Base-by-base conservation (phyloP, 1,284 basidiomycete genomes). In the Paramarasmius palmivorus region DNA sequence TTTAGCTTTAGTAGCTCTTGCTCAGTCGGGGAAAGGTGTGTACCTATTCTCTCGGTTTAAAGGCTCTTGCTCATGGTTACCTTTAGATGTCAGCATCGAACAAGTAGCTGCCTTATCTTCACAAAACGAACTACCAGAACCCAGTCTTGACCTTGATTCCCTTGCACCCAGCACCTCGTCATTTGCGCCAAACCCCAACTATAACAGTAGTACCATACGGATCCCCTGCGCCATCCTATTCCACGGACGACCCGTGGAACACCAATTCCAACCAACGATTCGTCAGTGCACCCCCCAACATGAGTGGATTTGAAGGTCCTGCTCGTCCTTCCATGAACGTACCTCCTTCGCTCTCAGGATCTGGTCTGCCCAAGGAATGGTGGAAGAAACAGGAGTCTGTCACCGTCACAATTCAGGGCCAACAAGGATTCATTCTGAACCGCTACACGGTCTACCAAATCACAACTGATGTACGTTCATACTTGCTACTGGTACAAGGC, bases 401-500 rank as follows among this genome's bases (percentile, higher is more conserved):
- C 23, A 75, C 79, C 45, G 82, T 96, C 26, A 81, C 77, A 45
- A 77, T 93, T 45, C 73, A 89, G 22, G 92, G 93, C 34, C 90
- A 90, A 63, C 92, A 94, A 67, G 93, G 93, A 40, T 94, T 94
- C 67, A 83, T 95, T 62, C 73, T 94, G 57, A 94, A 93, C 59
- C 77, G 90, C 55, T 88, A 91, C 65, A 87, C 83, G 53, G 84
- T 91, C 10, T 95, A 95, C 66, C 84, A 89, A 61, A 75, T 95
- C 14, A 74, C 80, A 14, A 86, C 89, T n/a, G 88, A 92, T 55
- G 92, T 92, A 63, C 70, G 89, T 73, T 6, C 14, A 12, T 39
- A 46, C 29, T 54, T 52, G 36, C 44, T 9, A n/a, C 15, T 23
- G 17, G 32, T 19, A 17, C 37, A 53, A 25, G 23, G 3, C 48